Evolutionary conservation across 768 basidiomycete species (phyloP).

Genomic region (Naganishia vaughanmartiniae): DNA sequence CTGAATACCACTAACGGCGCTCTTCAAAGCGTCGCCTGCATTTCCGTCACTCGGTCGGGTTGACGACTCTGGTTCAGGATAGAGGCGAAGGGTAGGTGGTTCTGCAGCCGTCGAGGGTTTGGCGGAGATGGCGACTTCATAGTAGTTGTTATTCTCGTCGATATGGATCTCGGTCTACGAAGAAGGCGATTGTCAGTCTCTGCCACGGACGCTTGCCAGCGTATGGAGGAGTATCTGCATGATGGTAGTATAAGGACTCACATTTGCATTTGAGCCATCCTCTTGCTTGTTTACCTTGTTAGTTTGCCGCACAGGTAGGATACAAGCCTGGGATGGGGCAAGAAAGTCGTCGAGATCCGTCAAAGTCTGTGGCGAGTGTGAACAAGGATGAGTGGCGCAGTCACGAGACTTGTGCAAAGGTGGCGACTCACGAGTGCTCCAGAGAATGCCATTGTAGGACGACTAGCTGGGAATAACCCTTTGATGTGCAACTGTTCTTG

Average conservation of each 20-base stretch:
- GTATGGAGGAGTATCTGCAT: not conserved
- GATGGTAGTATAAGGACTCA: slow-evolving; percentile 17
- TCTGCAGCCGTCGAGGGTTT: slow-evolving; percentile 20
- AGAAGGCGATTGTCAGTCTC: slow-evolving; percentile 10
- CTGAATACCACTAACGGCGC: not conserved
- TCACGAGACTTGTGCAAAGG: not conserved
- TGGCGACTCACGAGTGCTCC: slow-evolving; percentile 7
- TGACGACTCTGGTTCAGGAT: not conserved
- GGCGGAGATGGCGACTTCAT: slow-evolving; percentile 62
- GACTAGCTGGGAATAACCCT: not conserved
- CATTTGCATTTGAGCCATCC: slow-evolving; percentile 34
- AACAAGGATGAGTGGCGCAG: not conserved
- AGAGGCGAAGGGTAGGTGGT: not conserved
- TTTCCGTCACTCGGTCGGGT: not conserved
- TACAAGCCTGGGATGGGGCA: slow-evolving; percentile 91
- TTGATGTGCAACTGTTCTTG: not conserved
- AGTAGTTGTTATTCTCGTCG: slow-evolving; percentile 79
- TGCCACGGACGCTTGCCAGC: slow-evolving; percentile 33
- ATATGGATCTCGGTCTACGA: slow-evolving; percentile 85
- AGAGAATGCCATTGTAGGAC: slow-evolving; percentile 5
- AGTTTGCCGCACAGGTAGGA: slow-evolving; percentile 78
- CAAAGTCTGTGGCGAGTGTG: slow-evolving; percentile 50
- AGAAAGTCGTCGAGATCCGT: slow-evolving; percentile 97
- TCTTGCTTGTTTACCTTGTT: slow-evolving; percentile 46
- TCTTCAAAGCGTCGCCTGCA: not conserved